Evolutionary conservation across 495 filamentous ascomycete species (phyloP).

Genomic region (Xylaria curta): DNA sequence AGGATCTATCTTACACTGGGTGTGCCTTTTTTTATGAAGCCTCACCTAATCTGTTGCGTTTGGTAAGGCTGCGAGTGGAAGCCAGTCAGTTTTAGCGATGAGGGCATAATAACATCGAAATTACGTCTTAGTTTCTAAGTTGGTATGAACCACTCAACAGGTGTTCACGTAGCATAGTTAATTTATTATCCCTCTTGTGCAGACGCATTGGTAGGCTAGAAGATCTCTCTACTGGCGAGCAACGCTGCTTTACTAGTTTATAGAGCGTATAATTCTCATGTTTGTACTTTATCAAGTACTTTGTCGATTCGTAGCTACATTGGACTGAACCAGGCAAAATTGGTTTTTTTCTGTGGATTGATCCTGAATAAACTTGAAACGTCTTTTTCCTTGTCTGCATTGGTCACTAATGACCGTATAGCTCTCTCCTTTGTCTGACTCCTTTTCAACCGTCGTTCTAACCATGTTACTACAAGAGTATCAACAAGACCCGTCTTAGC

Average conservation of each 20-base stretch:
- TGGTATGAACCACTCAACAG: not conserved
- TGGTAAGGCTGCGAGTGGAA: not conserved
- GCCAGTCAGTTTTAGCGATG: not conserved
- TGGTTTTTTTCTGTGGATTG: not conserved
- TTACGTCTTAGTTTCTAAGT: not conserved
- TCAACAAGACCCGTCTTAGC: not conserved
- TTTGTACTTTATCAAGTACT: not conserved
- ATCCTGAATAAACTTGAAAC: not conserved
- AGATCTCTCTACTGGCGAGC: not conserved
- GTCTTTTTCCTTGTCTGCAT: not conserved
- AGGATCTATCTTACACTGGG: not conserved
- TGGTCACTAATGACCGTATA: not conserved
- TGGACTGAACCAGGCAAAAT: not conserved
- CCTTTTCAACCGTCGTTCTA: not conserved
- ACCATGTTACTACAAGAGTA: not conserved
- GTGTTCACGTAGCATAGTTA: not conserved
- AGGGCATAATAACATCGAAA: not conserved
- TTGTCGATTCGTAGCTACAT: not conserved
- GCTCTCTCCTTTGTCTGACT: not conserved
- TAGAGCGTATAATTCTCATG: not conserved
- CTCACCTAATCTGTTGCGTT: not conserved
- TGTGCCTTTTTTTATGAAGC: not conserved
- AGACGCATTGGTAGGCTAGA: not conserved
- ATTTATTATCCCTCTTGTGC: not conserved
- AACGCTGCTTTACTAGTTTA: slow-evolving; percentile 9